Conservation (phyloP, 176 grass and related monocot species). For the Calamus simplicifolius region DNA sequence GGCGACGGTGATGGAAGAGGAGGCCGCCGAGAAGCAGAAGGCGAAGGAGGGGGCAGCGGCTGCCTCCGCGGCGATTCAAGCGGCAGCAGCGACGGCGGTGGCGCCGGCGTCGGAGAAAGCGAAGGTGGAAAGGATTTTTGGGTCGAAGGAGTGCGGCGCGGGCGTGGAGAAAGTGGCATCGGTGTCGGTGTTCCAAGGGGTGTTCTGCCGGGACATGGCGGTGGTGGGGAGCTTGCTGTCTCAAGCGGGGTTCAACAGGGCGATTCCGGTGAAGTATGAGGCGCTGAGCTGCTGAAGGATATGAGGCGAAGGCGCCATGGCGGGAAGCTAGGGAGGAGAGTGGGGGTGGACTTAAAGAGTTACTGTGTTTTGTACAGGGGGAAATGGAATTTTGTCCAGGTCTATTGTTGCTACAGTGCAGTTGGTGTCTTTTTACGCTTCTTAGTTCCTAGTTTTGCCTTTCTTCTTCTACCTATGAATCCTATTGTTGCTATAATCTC, state of each 20-base stretch:
- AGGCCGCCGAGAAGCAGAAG: constrained; percentile 43
- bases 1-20: constrained; percentile 39
- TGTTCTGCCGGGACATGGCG: constrained; percentile 93
- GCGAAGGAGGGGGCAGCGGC: constrained; percentile 19
- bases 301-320: neutral
- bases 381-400: constrained; percentile 41
- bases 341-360: neutral
- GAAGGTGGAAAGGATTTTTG: neutral
- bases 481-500: constrained; percentile 15
- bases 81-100: neutral
- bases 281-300: constrained; percentile 72
- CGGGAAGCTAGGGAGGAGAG: neutral
- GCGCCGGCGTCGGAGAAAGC: neutral
- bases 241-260: constrained; percentile 37
- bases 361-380: neutral
- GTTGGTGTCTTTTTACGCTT: neutral
- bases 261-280: constrained; percentile 73
- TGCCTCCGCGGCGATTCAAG: neutral
- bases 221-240: constrained; percentile 81
- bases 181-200: constrained; percentile 58
- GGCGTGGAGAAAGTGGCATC: neutral
- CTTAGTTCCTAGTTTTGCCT: constrained; percentile 7
- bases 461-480: constrained; percentile 18
- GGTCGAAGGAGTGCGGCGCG: neutral
- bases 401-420: constrained; percentile 18